Evolutionary conservation across 2,329 filamentous ascomycete species (phyloP).

Genomic region (Colletotrichum orchidophilum): DNA sequence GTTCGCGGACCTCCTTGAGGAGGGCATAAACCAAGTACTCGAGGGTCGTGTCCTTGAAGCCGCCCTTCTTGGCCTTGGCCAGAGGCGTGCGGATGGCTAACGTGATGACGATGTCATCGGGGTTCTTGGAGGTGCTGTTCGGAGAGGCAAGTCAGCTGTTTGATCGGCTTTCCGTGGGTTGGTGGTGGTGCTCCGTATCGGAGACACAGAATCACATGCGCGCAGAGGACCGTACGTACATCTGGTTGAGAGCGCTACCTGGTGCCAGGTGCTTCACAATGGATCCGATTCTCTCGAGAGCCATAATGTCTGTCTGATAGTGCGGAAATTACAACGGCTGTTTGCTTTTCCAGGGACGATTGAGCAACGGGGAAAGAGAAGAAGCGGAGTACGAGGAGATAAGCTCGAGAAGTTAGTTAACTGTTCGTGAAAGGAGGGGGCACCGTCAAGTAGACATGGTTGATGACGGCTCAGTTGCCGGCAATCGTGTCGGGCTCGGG

Average conservation of each 20-base stretch:
- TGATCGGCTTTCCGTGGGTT: not conserved
- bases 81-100: constrained; percentile 90
- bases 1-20: constrained; percentile 77
- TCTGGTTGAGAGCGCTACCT: constrained; percentile 74
- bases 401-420: constrained; percentile 24
- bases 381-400: not conserved
- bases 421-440: not conserved
- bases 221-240: constrained; percentile 66
- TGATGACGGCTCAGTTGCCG: constrained; percentile 28
- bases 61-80: constrained; percentile 88
- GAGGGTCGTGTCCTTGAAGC: constrained; percentile 92
- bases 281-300: constrained; percentile 84
- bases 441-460: constrained; percentile 26
- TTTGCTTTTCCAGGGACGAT: not conserved
- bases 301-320: constrained; percentile 64
- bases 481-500: constrained; percentile 29
- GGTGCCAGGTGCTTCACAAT: constrained; percentile 88
- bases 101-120: constrained; percentile 97
- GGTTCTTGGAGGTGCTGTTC: constrained; percentile 84
- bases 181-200: not conserved
- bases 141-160: constrained; percentile 34
- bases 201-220: constrained; percentile 18
- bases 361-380: not conserved
- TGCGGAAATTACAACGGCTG: not conserved
- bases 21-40: constrained; percentile 88